Conservation (phyloP, 1,284 basidiomycete genomes). For the Cryptococcus sp. region DNA sequence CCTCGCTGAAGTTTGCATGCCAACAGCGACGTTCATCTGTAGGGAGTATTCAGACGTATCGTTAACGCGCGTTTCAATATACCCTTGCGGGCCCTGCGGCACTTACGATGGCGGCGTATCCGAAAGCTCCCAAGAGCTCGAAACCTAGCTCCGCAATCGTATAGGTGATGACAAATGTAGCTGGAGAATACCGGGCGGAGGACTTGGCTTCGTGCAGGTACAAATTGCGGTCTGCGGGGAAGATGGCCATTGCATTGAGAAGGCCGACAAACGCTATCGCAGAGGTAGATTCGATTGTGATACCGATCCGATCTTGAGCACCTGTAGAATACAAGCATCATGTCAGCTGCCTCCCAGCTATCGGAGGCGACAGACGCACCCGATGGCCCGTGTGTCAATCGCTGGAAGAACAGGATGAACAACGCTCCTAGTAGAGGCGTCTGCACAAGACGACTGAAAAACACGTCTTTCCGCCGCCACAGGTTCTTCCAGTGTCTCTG, state of each 20-base stretch:
- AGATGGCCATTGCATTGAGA: conserved; percentile 54
- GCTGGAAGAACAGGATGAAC: conserved; percentile 55
- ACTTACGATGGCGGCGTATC: conserved; percentile 39
- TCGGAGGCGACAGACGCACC: conserved; percentile 14
- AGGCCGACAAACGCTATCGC: conserved; percentile 51
- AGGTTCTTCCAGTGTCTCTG: conserved; percentile 52
- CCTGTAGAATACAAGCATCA: conserved; percentile 19
- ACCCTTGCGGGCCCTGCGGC: not conserved
- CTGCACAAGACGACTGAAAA: conserved; percentile 52
- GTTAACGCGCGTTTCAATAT: no score
- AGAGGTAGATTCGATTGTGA: conserved; percentile 42
- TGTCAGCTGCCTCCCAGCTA: not conserved
- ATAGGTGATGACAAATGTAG: conserved; percentile 55
- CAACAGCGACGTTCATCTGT: conserved; percentile 53
- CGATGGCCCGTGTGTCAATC: conserved; percentile 46
- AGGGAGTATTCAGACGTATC: not conserved
- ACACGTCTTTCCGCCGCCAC: conserved; percentile 49
- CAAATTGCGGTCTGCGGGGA: conserved; percentile 53
- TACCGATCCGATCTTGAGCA: conserved; percentile 55
- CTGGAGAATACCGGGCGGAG: conserved; percentile 52
- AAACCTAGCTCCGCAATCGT: conserved; percentile 53
- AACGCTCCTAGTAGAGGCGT: conserved; percentile 49
- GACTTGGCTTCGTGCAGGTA: conserved; percentile 54
- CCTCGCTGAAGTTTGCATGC: conserved; percentile 51
- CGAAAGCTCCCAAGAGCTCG: conserved; percentile 44